These are phyloP conservation scores for Tulasnella sp. DNA, from an alignment of 768 basidiomycete species.

Conservation along the genomic window DNA sequence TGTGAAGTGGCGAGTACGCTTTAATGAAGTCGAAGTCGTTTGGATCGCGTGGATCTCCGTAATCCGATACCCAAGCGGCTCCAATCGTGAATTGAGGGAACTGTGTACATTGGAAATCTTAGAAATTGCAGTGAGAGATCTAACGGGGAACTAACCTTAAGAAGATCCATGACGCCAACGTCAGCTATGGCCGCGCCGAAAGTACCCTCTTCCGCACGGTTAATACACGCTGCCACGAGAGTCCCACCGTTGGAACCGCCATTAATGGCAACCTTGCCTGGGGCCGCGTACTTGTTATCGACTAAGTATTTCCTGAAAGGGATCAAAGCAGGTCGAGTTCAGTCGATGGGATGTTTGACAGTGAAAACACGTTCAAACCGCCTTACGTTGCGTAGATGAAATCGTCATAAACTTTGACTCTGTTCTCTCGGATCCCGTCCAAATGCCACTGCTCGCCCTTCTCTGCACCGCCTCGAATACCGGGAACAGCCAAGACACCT, in stretches of 20 bases:
- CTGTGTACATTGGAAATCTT: neutral
- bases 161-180: constrained; percentile 78
- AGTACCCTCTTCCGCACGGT: constrained; percentile 73
- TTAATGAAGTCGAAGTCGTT: constrained; percentile 84
- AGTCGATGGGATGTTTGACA: constrained; percentile 40
- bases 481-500: constrained; percentile 60
- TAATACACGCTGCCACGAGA: constrained; percentile 81
- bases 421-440: constrained; percentile 69
- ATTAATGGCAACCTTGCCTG: constrained; percentile 73
- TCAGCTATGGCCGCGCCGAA: constrained; percentile 81
- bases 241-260: constrained; percentile 86
- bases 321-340: neutral
- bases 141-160: constrained; percentile 57
- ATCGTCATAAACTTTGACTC: constrained; percentile 77
- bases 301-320: constrained; percentile 66
- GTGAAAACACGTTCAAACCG: constrained; percentile 71
- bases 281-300: constrained; percentile 67
- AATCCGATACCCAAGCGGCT: constrained; percentile 78
- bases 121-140: neutral
- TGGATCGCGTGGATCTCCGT: constrained; percentile 72
- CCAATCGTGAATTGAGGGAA: constrained; percentile 47
- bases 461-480: constrained; percentile 65
- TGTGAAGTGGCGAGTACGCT: constrained; percentile 80
- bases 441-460: constrained; percentile 87
- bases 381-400: constrained; percentile 80